phyloP scores from a whole-genome alignment of 257 asterid genomes.

The Salvia miltiorrhiza region DNA sequence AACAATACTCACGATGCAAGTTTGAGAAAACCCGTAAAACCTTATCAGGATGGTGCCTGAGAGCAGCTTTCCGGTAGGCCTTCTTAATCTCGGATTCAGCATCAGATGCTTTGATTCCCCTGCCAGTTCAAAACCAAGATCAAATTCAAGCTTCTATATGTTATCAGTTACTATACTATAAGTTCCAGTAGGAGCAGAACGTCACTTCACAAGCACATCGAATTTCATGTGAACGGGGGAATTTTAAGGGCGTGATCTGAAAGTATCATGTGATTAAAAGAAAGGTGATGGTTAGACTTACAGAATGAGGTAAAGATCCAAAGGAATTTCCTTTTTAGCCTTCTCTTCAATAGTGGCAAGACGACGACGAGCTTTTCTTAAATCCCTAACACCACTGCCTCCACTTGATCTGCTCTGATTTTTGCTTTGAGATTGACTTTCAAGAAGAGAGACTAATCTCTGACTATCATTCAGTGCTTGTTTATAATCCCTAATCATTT shows the following conservation, averaged over 20 bases:
- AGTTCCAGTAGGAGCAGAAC: neutral
- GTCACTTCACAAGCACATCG: neutral
- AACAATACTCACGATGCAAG: conserved; percentile 6
- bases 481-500: conserved; percentile 84
- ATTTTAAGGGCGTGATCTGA: neutral
- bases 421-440: conserved; percentile 46
- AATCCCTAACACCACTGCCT: conserved; percentile 52
- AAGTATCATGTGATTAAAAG: neutral
- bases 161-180: neutral
- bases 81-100: conserved; percentile 87
- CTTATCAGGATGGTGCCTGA: conserved; percentile 97
- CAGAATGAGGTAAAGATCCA: conserved; percentile 85
- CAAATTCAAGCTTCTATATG: conserved; percentile 3
- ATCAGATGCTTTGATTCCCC: conserved; percentile 86
- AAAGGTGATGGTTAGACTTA: conserved; percentile 37
- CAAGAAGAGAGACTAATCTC: conserved; percentile 65
- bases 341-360: conserved; percentile 64
- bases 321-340: conserved; percentile 51
- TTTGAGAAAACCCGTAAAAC: conserved; percentile 30
- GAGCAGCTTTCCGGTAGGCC: conserved; percentile 96
- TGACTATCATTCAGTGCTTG: conserved; percentile 69
- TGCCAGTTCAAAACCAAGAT: conserved; percentile 29
- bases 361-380: conserved; percentile 59
- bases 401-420: conserved; percentile 43
- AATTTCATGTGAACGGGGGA: neutral